Base-by-base conservation (phyloP, 768 basidiomycete genomes). In the Porpolomopsis calyptriformis region DNA sequence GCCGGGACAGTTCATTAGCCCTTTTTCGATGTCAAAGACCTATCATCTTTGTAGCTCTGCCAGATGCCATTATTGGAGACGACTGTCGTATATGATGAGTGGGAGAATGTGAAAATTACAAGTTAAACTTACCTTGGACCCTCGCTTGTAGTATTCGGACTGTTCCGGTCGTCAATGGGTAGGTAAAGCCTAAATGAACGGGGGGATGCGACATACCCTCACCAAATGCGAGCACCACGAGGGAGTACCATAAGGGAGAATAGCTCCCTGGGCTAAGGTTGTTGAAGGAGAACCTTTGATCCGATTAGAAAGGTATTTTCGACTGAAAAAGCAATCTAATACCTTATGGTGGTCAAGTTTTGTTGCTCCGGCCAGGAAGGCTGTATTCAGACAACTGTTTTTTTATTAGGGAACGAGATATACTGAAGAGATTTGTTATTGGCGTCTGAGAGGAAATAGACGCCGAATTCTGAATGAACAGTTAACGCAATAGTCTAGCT, bases 1-100 rank as follows among this genome's bases (percentile, higher is more conserved):
- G 4, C 93, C 93, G 0, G 88, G 96, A 69, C 96, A 98, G 65
- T 99, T 99, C 96, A 99, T 99, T 16, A 96, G 96, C 67, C 97
- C 92, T 68, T 98, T 97, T 66, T 99, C 96, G 47, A 97, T 67
- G 47, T 93, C 86, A 48, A 98, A 80, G 37, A 99, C 96, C 98
- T 99, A 66, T 90, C 92, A 45, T 98, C 93, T 61, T 85, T 82
- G 71, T 97, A 99, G 62, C 98, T 94, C 57, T 89, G 78, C 94
- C 87, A 96, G 61, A 97, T 94, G 2, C 96, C 96, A 65, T 97
- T 98, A 7, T 96, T 96, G 4, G 96, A 90, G 54, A 96, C 94
- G 52, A 99, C 94, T 89, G 51, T 11, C 43, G 8, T 12, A 25
- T 5, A n/a, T n/a, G n/a, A n/a, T n/a, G n/a, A n/a, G n/a, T n/a